Evolutionary conservation across 257 asterid species (phyloP), one percentile per base, ranked within the genome.

Genomic region (Knoxia roxburghii): DNA sequence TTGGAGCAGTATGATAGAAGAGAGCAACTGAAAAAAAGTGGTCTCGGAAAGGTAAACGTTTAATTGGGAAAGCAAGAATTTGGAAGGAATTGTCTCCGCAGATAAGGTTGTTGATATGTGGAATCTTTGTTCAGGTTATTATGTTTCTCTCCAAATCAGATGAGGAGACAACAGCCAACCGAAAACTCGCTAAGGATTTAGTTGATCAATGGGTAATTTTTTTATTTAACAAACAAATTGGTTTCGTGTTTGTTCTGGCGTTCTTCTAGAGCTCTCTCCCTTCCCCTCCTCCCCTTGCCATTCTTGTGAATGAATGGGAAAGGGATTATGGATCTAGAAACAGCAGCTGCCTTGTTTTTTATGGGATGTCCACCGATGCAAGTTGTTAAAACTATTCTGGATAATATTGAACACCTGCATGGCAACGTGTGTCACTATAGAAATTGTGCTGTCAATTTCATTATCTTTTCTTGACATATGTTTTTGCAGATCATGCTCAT

Each of bases 161-260:
- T 61, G 99, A 93, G 80, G 99, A 93, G 83, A 93, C 99, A 53
- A 81, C 99, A 32, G 29, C 97, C 66, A 93, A 93, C 72, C 68
- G 96, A 46, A 93, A 81, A 76, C 95, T 90, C 61, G 99, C 99
- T 20, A 90, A 90, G 65, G 99, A 93, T 77, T 82, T 90, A 89
- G 97, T 93, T 78, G 99, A 93, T 77, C 87, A 90, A 86, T 93
- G 99, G 99, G 98, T 93, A 90, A 81, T 21, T 24, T 51, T 65
- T 15, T n/a, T n/a, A 58, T 58, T 71, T 63, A 10, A 18, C 41
- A 32, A 2, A 13, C 56, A 0, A 30, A 40, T 55, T 15, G 6
- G 49, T 21, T 56, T 21, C 26, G 7, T 63, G 11, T 45, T 65
- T 52, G 48, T 33, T 18, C 2, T 27, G 40, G 2, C 48, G 41